Conservation (phyloP, 2,329 filamentous ascomycete species). For the Scytalidium sp. region DNA sequence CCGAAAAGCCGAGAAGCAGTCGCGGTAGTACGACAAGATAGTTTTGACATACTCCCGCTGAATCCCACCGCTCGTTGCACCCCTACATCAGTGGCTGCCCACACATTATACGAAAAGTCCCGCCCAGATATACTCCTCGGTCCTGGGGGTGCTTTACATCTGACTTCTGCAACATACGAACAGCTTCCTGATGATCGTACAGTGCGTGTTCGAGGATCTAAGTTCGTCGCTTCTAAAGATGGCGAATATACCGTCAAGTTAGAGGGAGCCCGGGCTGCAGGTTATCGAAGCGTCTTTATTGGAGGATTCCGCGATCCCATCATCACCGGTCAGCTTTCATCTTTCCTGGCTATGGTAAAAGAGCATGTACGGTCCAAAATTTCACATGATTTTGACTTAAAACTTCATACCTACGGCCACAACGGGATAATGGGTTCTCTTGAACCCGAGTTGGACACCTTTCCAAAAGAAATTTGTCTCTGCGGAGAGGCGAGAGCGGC, state of each 20-base stretch:
- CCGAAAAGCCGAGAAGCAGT: conserved; percentile 33
- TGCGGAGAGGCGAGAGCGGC: conserved; percentile 42
- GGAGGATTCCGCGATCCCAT: conserved; percentile 45
- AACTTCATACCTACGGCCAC: conserved; percentile 43
- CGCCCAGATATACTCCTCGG: conserved; percentile 46
- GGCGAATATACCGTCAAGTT: conserved; percentile 48
- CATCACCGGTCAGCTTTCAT: conserved; percentile 38
- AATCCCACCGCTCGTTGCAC: conserved; percentile 39
- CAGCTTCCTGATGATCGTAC: conserved; percentile 35
- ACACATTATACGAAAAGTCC: conserved; percentile 52
- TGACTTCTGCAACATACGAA: conserved; percentile 38
- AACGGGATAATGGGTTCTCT: conserved; percentile 31
- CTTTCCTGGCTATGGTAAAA: conserved; percentile 30
- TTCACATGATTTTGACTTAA: background rate
- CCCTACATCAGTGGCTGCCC: conserved; percentile 45
- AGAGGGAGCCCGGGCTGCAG: conserved; percentile 40
- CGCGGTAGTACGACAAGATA: conserved; percentile 28
- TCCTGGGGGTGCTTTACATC: conserved; percentile 43
- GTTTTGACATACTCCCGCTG: conserved; percentile 44
- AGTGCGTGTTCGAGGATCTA: conserved; percentile 36
- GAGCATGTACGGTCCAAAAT: conserved; percentile 20
- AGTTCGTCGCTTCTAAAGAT: no score
- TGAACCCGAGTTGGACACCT: conserved; percentile 20
- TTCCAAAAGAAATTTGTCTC: conserved; percentile 43
- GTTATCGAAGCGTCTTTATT: conserved; percentile 43